These are phyloP conservation scores for Cyclotella cryptica DNA, from an alignment of 108 stramenopile species.

Conservation along the genomic window DNA sequence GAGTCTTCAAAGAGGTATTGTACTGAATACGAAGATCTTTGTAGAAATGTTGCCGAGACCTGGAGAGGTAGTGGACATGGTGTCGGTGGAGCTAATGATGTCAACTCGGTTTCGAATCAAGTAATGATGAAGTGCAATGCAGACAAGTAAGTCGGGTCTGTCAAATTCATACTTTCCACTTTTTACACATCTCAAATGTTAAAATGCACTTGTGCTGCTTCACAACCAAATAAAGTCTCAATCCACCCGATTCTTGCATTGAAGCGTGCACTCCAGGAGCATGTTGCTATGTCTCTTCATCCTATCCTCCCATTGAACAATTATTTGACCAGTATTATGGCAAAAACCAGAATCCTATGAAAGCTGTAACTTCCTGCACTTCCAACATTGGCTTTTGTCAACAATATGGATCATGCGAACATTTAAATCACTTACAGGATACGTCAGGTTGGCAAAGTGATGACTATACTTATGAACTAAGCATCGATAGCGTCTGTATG, in stretches of 20 bases:
- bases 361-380: conserved; percentile 5
- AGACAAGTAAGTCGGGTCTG: conserved; percentile 12
- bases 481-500: conserved; percentile 30
- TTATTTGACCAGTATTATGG: conserved; percentile 33
- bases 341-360: conserved; percentile 7
- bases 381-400: conserved; percentile 45
- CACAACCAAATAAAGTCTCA: neutral
- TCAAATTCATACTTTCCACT: neutral
- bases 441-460: conserved; percentile 33
- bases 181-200: too few relatives aligned
- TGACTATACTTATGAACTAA: conserved; percentile 21
- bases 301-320: conserved; percentile 37
- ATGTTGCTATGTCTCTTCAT: conserved; percentile 33
- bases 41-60: conserved; percentile 31
- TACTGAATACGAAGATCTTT: conserved; percentile 20
- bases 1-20: conserved; percentile 12
- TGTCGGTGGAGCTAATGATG: neutral
- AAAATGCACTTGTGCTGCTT: too few relatives aligned
- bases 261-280: conserved; percentile 36
- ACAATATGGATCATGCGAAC: conserved; percentile 48
- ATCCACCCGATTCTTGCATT: conserved; percentile 33
- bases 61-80: conserved; percentile 52
- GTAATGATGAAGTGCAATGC: conserved; percentile 39
- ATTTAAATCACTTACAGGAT: conserved; percentile 37
- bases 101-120: conserved; percentile 19